Evolutionary conservation across 495 filamentous ascomycete genomes (phyloP), one percentile per base, ranked within the genome.

Genomic region (Penicillium goetzii): DNA sequence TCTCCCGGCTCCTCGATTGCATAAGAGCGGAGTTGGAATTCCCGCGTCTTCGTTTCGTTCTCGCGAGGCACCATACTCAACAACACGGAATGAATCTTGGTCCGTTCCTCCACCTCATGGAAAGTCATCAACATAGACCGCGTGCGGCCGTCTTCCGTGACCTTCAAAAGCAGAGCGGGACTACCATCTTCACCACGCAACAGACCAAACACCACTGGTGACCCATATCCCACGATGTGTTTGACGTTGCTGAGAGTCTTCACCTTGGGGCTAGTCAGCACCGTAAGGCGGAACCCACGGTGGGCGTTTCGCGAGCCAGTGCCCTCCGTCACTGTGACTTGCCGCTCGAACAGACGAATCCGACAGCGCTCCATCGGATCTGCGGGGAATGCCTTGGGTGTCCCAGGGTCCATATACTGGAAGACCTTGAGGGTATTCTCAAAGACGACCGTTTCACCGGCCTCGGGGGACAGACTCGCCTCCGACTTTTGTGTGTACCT

Each of bases 401-500:
- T 80, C 34, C 83, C 83, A 11, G 88, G 80, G 68, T 94, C 90
- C 72, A 91, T 86, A 66, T 91, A 92, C 57, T 92, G 88, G 65
- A 94, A 90, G 3, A 84, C 78, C 58, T 86, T 85, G 5, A 96
- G 74, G 9, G 80, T 85, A 2, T 79, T 83, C 65, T 89, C 86
- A 72, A 87, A 90, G 1, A 89, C 80, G 40, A 88, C 59, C 9
- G 77, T 80, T 73, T 97, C 92, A 26, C 89, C 86, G 26, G 82
- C 75, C 25, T 85, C 80, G 0, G 84, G 84, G 15, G 86, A 84
- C n/a, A 93, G 79, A 58, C 81, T 89, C 14, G 81, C 79, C 65
- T 92, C 88, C 0, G 92, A 85, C 66, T 89, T 90, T 34, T 83
- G 84, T 25, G 89, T 90, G 64, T 93, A 91, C 56, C 95, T 90